phyloP scores from a whole-genome alignment of 441 rosid genomes.

The Croton laevigatus region DNA sequence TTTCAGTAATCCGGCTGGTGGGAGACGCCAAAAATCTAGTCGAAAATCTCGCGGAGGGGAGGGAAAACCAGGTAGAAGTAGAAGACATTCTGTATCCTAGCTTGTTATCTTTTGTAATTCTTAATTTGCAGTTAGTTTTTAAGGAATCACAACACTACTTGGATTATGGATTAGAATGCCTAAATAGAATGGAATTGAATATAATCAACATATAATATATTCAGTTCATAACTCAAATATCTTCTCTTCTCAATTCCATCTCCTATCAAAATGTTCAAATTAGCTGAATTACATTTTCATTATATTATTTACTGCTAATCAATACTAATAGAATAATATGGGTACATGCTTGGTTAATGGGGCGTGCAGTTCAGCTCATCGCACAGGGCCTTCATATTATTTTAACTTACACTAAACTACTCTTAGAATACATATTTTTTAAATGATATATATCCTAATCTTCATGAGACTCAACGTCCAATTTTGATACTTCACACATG shows the following conservation, averaged over 20 bases:
- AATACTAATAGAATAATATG: too few species aligned
- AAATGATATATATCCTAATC: too few species aligned
- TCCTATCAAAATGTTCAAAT: too few species aligned
- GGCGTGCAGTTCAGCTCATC: too few species aligned
- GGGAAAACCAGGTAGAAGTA: conserved; percentile 50
- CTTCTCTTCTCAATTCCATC: too few species aligned
- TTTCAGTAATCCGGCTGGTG: conserved; percentile 46
- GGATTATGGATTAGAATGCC: not conserved
- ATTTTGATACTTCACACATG: too few species aligned
- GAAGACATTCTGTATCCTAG: conserved; percentile 52
- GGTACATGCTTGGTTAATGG: too few species aligned
- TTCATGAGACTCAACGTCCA: too few species aligned
- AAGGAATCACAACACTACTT: conserved; percentile 13
- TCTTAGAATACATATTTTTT: too few species aligned
- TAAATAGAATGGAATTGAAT: not conserved
- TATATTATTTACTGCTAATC: too few species aligned
- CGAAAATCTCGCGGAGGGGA: conserved; percentile 51
- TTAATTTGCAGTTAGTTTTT: not conserved
- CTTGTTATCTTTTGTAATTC: not conserved
- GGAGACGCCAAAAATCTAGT: conserved; percentile 48
- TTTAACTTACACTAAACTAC: too few species aligned
- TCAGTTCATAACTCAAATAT: not conserved
- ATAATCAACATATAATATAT: not conserved
- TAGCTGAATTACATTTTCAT: not conserved
- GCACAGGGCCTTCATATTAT: too few species aligned